Evolutionary conservation across 1,284 basidiomycete genomes (phyloP).

Genomic region (Trichosporon coremiiforme): DNA sequence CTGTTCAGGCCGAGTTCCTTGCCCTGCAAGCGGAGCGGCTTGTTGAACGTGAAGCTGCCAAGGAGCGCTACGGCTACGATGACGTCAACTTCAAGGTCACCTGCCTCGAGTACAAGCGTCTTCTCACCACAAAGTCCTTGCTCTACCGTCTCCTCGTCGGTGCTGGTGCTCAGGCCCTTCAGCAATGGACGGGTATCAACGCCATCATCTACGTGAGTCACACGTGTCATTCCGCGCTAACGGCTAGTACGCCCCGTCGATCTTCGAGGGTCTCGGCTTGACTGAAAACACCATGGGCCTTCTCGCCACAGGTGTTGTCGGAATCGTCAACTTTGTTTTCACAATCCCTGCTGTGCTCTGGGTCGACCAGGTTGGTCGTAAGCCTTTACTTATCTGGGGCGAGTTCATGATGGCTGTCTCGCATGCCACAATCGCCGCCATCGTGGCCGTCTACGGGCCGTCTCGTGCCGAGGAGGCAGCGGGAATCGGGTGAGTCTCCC

Average conservation of each 20-base stretch:
- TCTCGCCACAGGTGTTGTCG: constrained; percentile 78
- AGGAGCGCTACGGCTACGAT: constrained; percentile 53
- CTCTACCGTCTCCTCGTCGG: constrained; percentile 52
- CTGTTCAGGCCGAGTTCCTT: constrained; percentile 77
- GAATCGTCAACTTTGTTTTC: constrained; percentile 62
- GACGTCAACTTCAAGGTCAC: constrained; percentile 45
- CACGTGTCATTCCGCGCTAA: constrained; percentile 15
- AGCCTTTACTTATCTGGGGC: constrained; percentile 50
- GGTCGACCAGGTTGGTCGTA: constrained; percentile 54
- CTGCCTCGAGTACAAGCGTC: constrained; percentile 50
- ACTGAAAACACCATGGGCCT: constrained; percentile 62
- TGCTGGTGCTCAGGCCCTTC: constrained; percentile 51
- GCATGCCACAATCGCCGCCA: constrained; percentile 50
- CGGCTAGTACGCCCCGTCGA: background rate
- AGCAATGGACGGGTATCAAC: constrained; percentile 55
- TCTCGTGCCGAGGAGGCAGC: background rate
- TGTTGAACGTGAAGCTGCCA: constrained; percentile 66
- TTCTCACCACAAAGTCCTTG: constrained; percentile 50
- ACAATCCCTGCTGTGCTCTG: constrained; percentile 55
- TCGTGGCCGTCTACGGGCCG: constrained; percentile 36
- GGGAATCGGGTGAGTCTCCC: background rate
- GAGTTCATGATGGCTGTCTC: constrained; percentile 53
- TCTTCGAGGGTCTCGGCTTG: constrained; percentile 34
- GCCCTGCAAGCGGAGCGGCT: constrained; percentile 76
- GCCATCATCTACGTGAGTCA: constrained; percentile 34